Base-by-base conservation (phyloP, 148 eudicot species). In the Simmondsia chinensis region DNA sequence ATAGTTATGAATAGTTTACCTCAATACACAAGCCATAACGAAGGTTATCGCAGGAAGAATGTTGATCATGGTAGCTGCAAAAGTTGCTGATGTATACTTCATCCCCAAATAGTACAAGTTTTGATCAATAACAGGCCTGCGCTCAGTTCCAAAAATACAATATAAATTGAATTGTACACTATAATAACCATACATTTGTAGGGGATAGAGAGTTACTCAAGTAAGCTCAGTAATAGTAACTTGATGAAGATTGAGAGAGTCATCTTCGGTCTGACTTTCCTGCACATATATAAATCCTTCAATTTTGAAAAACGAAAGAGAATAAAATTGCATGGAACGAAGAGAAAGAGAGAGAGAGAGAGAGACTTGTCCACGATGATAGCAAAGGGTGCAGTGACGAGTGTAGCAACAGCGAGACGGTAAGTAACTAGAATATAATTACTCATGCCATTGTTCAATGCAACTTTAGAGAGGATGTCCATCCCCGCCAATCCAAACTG, bases 61-160 rank as follows among this genome's bases (percentile, higher is more conserved):
- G 41, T 91, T 91, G 51, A 51, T 12, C 69, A 91, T 64, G 11
- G 97, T 78, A 14, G 78, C 16, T 4, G 82, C 52, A 41, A 76
- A 85, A 20, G 85, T 76, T 30, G 95, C 83, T 7, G 88, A 54
- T 18, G 97, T 76, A 35, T 69, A 76, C 50, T 76, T 70, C 87
- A 89, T 66, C 19, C 85, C 95, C 29, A 57, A 47, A 45, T 71
- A 85, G 58, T 69, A 89, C 41, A 85, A 62, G 68, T 89, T 89
- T 57, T 89, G 97, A 47, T 81, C 93, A 6, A 84, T 46, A 7
- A 82, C 93, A 1, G 94, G 91, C 72, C 97, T 89, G 73, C 60
- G 33, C 19, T 7, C 38, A 7, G 13, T 41, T 9, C 19, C 37
- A 27, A 11, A 41, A 13, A 2, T 10, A 12, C 30, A 10, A 3